Evolutionary conservation across 768 basidiomycete species (phyloP).

Genomic region (Lyophyllum decastes): DNA sequence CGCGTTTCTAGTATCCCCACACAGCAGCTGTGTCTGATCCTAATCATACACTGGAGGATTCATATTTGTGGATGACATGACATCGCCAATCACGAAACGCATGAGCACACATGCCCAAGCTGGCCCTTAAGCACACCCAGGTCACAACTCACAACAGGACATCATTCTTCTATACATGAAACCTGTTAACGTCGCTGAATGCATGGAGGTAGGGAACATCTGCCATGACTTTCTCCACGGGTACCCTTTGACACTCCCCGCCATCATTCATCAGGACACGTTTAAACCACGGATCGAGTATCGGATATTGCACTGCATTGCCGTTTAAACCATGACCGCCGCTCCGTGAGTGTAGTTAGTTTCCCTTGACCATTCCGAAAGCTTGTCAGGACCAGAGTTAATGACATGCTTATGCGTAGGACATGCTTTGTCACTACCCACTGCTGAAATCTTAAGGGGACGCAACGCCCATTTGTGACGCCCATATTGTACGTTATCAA

Average conservation of each 20-base stretch:
- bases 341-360: not conserved
- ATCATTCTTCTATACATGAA: conserved; percentile 14
- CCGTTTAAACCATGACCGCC: not conserved
- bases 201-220: conserved; percentile 1
- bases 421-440: too few relatives aligned
- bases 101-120: not conserved
- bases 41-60: not conserved
- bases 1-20: conserved; percentile 2
- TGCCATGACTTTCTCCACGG: not conserved
- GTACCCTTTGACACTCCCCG: not conserved
- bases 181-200: not conserved
- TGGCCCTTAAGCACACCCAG: not conserved
- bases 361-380: too few relatives aligned
- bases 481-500: too few relatives aligned
- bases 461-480: too few relatives aligned
- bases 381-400: too few relatives aligned
- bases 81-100: conserved; percentile 9
- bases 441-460: too few relatives aligned
- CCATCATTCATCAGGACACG: conserved; percentile 1
- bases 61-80: not conserved
- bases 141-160: not conserved
- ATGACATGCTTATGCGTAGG: too few relatives aligned
- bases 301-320: not conserved
- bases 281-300: not conserved
- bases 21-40: not conserved